Evolutionary conservation across 2,329 filamentous ascomycete genomes (phyloP), one percentile per base, ranked within the genome.

Genomic region (Lachnellula suecica): DNA sequence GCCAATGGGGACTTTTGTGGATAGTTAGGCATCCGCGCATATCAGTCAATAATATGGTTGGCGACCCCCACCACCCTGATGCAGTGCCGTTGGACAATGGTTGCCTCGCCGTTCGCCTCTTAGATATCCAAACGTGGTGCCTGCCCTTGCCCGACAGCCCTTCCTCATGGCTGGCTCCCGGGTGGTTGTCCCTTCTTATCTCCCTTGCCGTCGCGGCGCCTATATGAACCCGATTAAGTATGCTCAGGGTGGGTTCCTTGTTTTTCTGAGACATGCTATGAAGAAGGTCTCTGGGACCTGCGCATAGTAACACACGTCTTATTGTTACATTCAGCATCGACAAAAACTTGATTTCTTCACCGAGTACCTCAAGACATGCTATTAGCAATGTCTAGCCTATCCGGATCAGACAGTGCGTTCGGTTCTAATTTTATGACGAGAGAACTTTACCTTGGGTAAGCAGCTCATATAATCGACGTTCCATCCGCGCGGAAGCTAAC

Each of bases 201-300:
- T 45, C 22, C 34, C 29, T 20, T 29, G 42, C 31, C 15, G 2
- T 46, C 34, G 35, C 38, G 42, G n/a, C 48, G 48, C 35, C 48
- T 51, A 51, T 51, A 51, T 45, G 29, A 51, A 45, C 48, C 29
- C 42, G 48, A 51, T 44, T 51, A 42, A 51, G 48, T 51, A 45
- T 51, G 37, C 34, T n/a, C 41, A 51, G 48, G 48, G 48, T 27
- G 20, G 19, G 11, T 46, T 51, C 42, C 48, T 44, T 46, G 42
- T 37, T 51, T 44, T 51, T 37, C 34, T 37, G 34, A 51, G 48
- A 51, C 48, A 51, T 45, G 11, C 34, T 20, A 34, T 37, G 29
- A 46, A 46, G 19, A 10, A 37, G 10, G 34, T 15, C 10, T n/a
- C 34, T 37, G 17, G 34, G 34, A 37, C 10, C 34, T 37, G 34